Base-by-base conservation (phyloP, 768 basidiomycete species). In the Rhodosporidiobolus odoratus region DNA sequence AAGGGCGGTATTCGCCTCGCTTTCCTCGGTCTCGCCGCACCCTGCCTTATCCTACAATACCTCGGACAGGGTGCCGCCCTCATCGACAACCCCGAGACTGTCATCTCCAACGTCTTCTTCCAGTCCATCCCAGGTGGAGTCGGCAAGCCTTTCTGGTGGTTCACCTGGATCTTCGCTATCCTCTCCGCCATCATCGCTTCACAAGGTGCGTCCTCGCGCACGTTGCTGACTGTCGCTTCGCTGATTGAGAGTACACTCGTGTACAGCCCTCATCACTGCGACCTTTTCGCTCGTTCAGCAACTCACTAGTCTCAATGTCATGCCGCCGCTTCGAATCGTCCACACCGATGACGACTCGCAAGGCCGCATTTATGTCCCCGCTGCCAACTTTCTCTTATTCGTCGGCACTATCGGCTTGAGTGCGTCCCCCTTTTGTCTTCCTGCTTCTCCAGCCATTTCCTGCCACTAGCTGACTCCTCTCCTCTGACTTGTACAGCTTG, bases 51-150 rank as follows among this genome's bases (percentile, higher is more conserved):
- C 1, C 81, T 89, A 0, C 85, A 86, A 10, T 89, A 89, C 75
- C 84, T 89, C 25, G 88, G 88, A 2, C 88, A 89, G 79, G 88
- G 88, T 21, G 85, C 88, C 17, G 81, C 84, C 4, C 79, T 89
- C 45, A 84, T 88, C 68, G 64, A 73, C 4, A 82, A 86, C 65
- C 84, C 85, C 8, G 82, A 83, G 34, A 72, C 53, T 0, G 83
- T 87, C 27, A 74, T 89, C 7, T 19, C 73, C 0, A 86, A 87
- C 71, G 79, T 88, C 4, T 89, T 89, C 77, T 89, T 88, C 79
- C 79, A 80, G 1, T 82, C 85, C 3, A 88, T 89, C 56, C 88
- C 88, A 1, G 88, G 87, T 1, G 78, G 81, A 0, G 65, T 68
- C 6, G 83, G 83, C 63, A 85, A 86, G 0, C 79, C 81, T 0